Evolutionary conservation across 441 rosid species (phyloP).

Genomic region (Adansonia madagascariensis): DNA sequence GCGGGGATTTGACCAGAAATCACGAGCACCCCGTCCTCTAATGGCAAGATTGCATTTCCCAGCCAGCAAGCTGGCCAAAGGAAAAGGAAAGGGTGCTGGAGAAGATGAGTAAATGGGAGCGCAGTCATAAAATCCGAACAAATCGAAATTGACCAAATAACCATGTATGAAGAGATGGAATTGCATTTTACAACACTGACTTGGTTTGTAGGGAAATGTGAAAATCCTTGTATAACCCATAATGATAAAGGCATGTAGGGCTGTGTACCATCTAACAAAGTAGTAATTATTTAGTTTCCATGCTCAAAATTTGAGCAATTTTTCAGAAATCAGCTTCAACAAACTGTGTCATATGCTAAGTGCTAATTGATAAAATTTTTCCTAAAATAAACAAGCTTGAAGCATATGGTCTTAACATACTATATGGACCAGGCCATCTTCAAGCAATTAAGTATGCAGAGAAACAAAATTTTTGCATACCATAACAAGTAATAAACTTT

Average conservation of each 20-base stretch:
- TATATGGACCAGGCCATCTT: background rate
- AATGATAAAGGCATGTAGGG: conserved; percentile 32
- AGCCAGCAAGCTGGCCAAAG: conserved; percentile 43
- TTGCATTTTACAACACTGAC: conserved; percentile 32
- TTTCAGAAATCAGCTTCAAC: conserved; percentile 29
- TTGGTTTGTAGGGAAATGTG: conserved; percentile 26
- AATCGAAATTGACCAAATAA: conserved; percentile 27
- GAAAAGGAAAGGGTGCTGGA: conserved; percentile 36
- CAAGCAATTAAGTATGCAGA: background rate
- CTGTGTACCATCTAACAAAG: conserved; percentile 33
- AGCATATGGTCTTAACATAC: background rate
- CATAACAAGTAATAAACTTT: background rate
- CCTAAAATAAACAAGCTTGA: background rate
- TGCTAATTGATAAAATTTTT: background rate
- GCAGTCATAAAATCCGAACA: conserved; percentile 18
- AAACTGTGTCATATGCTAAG: conserved; percentile 1
- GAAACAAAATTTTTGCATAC: background rate
- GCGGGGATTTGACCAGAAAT: conserved; percentile 52
- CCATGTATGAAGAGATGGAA: conserved; percentile 32
- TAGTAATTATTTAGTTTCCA: conserved; percentile 33
- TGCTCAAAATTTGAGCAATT: conserved; percentile 55
- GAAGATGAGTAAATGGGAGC: conserved; percentile 29
- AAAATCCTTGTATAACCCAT: conserved; percentile 34
- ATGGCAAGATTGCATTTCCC: conserved; percentile 60
- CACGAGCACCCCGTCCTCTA: conserved; percentile 56